Evolutionary conservation across 768 basidiomycete species (phyloP).

Genomic region (Boletus sp.): DNA sequence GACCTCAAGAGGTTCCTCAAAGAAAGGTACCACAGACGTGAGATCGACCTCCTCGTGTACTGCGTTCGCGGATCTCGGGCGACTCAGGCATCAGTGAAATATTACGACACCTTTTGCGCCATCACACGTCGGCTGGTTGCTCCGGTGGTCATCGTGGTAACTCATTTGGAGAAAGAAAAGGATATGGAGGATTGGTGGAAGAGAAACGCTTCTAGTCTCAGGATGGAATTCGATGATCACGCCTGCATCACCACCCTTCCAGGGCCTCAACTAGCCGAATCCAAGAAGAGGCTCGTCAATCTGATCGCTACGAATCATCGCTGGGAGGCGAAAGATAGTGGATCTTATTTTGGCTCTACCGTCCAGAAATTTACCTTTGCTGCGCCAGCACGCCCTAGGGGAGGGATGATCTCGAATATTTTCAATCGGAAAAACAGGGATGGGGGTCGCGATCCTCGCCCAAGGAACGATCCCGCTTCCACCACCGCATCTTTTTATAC

Average conservation of each 20-base stretch:
- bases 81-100: too few relatives aligned
- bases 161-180: conserved; percentile 28
- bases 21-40: too few relatives aligned
- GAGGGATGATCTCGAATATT: too few relatives aligned
- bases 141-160: conserved; percentile 38
- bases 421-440: not conserved
- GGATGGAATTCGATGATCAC: conserved; percentile 2
- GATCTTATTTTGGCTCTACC: conserved; percentile 10
- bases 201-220: conserved; percentile 27
- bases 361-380: not conserved
- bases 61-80: too few relatives aligned
- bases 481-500: conserved; percentile 1
- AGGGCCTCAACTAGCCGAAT: too few relatives aligned
- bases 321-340: conserved; percentile 7
- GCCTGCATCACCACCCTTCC: too few relatives aligned
- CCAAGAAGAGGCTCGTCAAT: too few relatives aligned
- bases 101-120: too few relatives aligned
- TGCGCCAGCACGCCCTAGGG: not conserved
- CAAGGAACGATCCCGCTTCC: too few relatives aligned
- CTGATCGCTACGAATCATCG: too few relatives aligned
- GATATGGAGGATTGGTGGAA: not conserved
- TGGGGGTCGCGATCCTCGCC: too few relatives aligned
- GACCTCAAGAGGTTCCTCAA: not conserved
- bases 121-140: conserved; percentile 14
- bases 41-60: too few relatives aligned